A percentile compares a stretch with the other conserved stretches of the same genome.
These are phyloP conservation scores for Echinosophora koreensis DNA, from an alignment of 306 rosid genomes.

Conservation along the genomic window DNA sequence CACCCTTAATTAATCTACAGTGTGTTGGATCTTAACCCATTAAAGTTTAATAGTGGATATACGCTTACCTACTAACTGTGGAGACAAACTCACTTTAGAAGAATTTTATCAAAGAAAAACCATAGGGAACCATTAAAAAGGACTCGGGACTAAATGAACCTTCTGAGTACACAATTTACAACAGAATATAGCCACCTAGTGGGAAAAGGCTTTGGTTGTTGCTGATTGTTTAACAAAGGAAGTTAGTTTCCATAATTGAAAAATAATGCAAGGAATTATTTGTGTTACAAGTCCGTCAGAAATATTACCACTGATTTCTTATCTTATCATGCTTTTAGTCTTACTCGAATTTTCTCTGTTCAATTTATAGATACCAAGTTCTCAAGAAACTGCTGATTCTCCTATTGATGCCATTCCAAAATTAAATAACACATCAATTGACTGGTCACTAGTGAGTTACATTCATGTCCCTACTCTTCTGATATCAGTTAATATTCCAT, in stretches of 20 bases:
- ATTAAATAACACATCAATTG: constrained; percentile 69
- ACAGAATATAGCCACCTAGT: not conserved
- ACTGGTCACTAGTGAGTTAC: constrained; percentile 90
- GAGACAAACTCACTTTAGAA: no score
- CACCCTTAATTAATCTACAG: no score
- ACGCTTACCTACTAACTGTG: no score
- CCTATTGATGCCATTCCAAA: constrained; percentile 77
- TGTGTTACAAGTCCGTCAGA: not conserved
- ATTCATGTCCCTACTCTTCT: constrained; percentile 43
- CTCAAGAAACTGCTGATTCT: constrained; percentile 75
- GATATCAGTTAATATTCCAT: constrained; percentile 25
- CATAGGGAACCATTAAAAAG: not conserved
- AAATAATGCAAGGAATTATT: constrained; percentile 37
- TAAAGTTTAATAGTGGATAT: no score
- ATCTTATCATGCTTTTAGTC: constrained; percentile 11
- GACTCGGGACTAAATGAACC: not conserved
- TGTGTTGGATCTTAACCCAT: no score
- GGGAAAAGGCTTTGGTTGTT: not conserved
- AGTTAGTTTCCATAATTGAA: not conserved
- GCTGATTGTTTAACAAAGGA: not conserved
- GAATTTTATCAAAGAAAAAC: no score
- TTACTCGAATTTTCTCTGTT: constrained; percentile 34
- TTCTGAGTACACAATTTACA: not conserved
- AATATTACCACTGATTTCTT: constrained; percentile 7
- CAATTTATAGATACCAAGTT: constrained; percentile 75